Conservation (phyloP, 2,329 filamentous ascomycete genomes). For the Huntiella decipiens region DNA sequence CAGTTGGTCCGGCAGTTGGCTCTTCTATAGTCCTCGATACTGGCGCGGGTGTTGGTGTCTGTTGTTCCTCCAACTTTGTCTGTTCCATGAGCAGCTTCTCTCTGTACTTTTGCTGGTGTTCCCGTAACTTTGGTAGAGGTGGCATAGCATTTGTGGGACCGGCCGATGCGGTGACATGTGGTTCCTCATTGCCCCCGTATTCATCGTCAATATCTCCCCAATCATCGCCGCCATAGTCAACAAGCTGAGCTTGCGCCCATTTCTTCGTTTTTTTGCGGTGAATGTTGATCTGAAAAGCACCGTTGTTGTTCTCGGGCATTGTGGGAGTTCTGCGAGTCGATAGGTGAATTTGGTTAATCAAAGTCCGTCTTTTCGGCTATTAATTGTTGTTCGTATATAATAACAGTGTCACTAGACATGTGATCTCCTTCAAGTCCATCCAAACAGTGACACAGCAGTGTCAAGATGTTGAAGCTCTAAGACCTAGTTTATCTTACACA, state of each 20-base stretch:
- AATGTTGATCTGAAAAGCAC: slow-evolving; percentile 60
- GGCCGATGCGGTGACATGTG: slow-evolving; percentile 20
- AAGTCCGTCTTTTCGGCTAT: no score
- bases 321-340: background rate
- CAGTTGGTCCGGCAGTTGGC: background rate
- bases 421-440: no score
- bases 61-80: background rate
- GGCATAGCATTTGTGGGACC: slow-evolving; percentile 15
- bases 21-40: background rate
- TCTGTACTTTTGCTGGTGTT: slow-evolving; percentile 6
- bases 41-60: background rate
- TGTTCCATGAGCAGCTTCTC: slow-evolving; percentile 1
- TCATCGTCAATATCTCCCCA: slow-evolving; percentile 62
- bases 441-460: no score
- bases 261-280: slow-evolving; percentile 81
- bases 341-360: no score
- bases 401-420: no score
- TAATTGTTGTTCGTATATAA: no score
- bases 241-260: slow-evolving; percentile 79
- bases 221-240: slow-evolving; percentile 81
- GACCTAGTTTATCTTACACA: no score
- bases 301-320: slow-evolving; percentile 6
- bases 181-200: slow-evolving; percentile 26
- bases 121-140: slow-evolving; percentile 4
- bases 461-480: no score